phyloP scores from a whole-genome alignment of 306 rosid genomes.

The Vigna mungo region DNA sequence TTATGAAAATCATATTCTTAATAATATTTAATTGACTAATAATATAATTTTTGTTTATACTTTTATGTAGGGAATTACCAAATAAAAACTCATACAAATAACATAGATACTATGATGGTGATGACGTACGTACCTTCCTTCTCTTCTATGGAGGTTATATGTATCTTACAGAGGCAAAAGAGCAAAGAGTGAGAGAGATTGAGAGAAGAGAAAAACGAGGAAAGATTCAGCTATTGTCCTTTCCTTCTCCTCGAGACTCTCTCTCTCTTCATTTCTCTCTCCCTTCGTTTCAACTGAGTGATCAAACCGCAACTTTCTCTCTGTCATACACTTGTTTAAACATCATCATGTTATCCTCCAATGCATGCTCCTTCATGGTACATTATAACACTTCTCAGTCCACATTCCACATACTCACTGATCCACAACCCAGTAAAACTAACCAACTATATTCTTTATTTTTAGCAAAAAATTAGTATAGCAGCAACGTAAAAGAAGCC shows the following conservation, averaged over 20 bases:
- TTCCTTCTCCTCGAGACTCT: neutral
- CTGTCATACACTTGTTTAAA: constrained; percentile 45
- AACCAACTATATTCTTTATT: neutral
- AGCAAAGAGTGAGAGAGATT: neutral
- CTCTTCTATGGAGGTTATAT: neutral
- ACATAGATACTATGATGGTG: neutral
- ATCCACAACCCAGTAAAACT: neutral
- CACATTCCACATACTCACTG: neutral
- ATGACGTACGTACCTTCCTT: neutral
- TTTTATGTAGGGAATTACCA: no score
- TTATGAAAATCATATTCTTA: no score
- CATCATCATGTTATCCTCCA: constrained; percentile 64
- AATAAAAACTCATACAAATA: no score
- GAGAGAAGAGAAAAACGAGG: constrained; percentile 20
- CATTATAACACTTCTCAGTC: constrained; percentile 19
- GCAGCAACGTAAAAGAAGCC: neutral
- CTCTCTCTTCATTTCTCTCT: constrained; percentile 38
- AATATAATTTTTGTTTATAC: no score
- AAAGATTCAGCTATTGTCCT: neutral
- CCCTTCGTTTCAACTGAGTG: neutral
- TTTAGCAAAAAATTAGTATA: neutral
- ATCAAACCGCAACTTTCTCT: constrained; percentile 49
- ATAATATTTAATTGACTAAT: no score
- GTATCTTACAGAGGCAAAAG: constrained; percentile 1
- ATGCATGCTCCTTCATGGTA: constrained; percentile 45